Evolutionary conservation across 257 asterid species (phyloP).

Genomic region (Petrea volubilis): DNA sequence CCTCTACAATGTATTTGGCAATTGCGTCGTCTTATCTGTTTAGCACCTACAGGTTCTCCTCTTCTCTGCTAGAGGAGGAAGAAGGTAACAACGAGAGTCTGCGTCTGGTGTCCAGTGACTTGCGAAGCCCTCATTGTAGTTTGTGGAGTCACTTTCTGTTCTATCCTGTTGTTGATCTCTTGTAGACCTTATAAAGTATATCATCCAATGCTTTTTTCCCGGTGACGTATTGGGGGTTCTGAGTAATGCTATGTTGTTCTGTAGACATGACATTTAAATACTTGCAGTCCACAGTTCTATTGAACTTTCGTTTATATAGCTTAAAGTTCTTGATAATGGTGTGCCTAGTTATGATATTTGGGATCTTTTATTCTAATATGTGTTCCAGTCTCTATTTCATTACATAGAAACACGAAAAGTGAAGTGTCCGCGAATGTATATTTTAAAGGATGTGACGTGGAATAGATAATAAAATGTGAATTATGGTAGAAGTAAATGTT

Average conservation of each 20-base stretch:
- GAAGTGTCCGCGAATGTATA: too few relatives aligned
- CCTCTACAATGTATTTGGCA: neutral
- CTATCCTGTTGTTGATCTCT: constrained; percentile 20
- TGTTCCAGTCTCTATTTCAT: too few relatives aligned
- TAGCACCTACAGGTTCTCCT: too few relatives aligned
- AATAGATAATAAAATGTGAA: too few relatives aligned
- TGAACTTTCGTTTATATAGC: neutral
- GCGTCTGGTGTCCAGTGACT: too few relatives aligned
- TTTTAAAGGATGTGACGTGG: too few relatives aligned
- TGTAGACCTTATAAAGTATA: constrained; percentile 18
- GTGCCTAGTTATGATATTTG: too few relatives aligned
- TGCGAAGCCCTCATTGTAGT: constrained; percentile 16
- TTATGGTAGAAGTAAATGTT: too few relatives aligned
- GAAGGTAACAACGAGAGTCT: constrained; percentile 7
- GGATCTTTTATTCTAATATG: too few relatives aligned
- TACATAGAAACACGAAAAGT: too few relatives aligned
- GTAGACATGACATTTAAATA: constrained; percentile 8
- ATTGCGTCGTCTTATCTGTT: too few relatives aligned
- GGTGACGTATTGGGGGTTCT: constrained; percentile 1
- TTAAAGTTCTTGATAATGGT: neutral
- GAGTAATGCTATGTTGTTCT: constrained; percentile 18
- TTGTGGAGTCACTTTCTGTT: constrained; percentile 9
- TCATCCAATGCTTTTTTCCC: neutral
- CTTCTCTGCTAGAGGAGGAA: too few relatives aligned
- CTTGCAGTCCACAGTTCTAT: neutral